A percentile compares a stretch with the other conserved stretches of the same genome.
phyloP scores from a whole-genome alignment of 2,329 filamentous ascomycete genomes.

The Rhynchosporium graminicola region DNA sequence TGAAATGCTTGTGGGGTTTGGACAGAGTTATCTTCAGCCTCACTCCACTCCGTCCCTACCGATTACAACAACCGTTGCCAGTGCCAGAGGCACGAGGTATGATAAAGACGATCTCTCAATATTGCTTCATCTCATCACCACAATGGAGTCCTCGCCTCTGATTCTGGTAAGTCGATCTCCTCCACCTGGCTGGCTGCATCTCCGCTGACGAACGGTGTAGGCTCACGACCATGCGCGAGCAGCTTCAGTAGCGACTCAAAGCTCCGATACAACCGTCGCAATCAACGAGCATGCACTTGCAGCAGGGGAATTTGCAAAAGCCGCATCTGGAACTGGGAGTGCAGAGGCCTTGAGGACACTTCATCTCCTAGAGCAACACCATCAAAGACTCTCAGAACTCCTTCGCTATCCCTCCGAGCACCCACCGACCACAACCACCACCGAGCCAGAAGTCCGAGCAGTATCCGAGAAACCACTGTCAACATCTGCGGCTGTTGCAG shows the following conservation, averaged over 20 bases:
- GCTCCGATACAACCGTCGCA: constrained; percentile 74
- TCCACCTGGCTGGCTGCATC: constrained; percentile 2
- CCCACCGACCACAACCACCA: constrained; percentile 28
- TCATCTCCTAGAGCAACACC: constrained; percentile 82
- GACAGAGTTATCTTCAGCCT: not conserved
- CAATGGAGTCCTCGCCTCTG: constrained; percentile 70
- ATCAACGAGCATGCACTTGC: constrained; percentile 87
- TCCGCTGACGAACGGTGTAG: constrained; percentile 46
- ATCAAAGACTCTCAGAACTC: constrained; percentile 78
- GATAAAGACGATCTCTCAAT: not conserved
- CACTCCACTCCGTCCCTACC: not conserved
- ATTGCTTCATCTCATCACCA: constrained; percentile 15
- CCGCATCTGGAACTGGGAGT: constrained; percentile 68
- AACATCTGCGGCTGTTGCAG: constrained; percentile 39
- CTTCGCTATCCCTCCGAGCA: constrained; percentile 63
- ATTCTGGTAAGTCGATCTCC: constrained; percentile 54
- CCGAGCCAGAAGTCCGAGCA: constrained; percentile 36
- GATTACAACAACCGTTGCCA: too few species aligned
- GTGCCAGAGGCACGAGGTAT: not conserved
- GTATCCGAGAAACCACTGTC: constrained; percentile 37
- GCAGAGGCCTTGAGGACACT: constrained; percentile 80
- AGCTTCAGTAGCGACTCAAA: constrained; percentile 70
- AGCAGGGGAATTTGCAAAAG: constrained; percentile 83
- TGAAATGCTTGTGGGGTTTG: not conserved
- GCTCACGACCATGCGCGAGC: constrained; percentile 88